These are phyloP conservation scores for Karstenula rhodostoma DNA, from an alignment of 2,329 filamentous ascomycete species.

Conservation along the genomic window DNA sequence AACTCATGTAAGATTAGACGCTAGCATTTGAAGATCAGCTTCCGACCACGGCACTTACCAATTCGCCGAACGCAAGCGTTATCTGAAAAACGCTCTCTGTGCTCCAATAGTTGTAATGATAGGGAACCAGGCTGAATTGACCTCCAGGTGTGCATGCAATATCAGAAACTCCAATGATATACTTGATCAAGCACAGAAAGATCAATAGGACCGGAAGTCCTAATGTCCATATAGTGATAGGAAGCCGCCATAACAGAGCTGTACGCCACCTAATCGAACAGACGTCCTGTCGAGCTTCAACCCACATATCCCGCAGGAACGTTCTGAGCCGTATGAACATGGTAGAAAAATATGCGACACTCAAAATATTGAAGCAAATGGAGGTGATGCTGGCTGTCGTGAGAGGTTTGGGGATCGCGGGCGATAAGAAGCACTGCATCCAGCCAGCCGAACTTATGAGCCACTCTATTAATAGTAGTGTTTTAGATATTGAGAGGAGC, in stretches of 20 bases:
- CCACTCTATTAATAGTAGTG: too few relatives aligned
- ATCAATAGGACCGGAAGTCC: background rate
- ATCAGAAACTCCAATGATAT: too few relatives aligned
- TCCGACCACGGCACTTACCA: too few relatives aligned
- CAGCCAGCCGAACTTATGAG: too few relatives aligned
- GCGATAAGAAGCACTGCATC: too few relatives aligned
- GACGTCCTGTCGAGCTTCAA: background rate
- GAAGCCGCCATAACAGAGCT: background rate
- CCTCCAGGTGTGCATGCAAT: background rate
- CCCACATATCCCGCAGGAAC: background rate
- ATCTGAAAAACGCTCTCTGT: slow-evolving; percentile 31
- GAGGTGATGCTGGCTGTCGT: too few relatives aligned
- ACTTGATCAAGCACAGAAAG: too few relatives aligned
- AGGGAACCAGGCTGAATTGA: background rate
- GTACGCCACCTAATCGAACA: background rate
- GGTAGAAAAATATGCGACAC: too few relatives aligned
- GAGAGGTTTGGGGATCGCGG: too few relatives aligned
- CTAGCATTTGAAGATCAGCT: too few relatives aligned
- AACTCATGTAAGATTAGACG: background rate
- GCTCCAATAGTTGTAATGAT: slow-evolving; percentile 17
- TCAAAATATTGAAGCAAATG: too few relatives aligned
- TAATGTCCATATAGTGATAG: background rate
- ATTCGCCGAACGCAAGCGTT: slow-evolving; percentile 21
- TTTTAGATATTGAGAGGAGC: too few relatives aligned
- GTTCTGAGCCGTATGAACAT: background rate